Base-by-base conservation (phyloP, 495 filamentous ascomycete genomes). In the Xylaria nigripes region DNA sequence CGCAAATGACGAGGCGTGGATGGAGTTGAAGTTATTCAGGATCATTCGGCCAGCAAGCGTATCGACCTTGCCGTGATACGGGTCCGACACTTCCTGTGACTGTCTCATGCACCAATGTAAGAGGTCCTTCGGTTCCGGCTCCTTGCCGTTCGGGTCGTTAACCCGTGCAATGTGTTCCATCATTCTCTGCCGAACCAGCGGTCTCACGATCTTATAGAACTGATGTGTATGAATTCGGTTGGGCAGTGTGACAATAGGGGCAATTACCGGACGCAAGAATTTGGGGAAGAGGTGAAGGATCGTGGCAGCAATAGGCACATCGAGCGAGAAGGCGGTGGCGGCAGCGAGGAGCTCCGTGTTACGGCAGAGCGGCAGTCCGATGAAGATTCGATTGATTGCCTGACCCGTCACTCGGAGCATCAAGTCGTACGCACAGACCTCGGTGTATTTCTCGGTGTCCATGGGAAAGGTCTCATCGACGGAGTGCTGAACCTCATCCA, bases 1-100 rank as follows among this genome's bases (percentile, higher is more conserved):
- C 1, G 70, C 66, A 32, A 77, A 70, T 24, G 69, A 70, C 13
- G 74, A 71, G 0, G 79, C 78, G 58, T 79, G 76, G 36, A 79
- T 77, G 0, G 75, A 63, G 2, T 67, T 73, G 43, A 81, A 76
- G 48, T 73, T 76, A n/a, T 78, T 53, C 2, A 71, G 36, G 23
- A 71, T 56, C n/a, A 73, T 54, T 7, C 67, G 64, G 27, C 52
- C 59, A 2, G 63, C 60, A 15, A 73, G 59, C 22, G 66, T 66
- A 10, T 50, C 32, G 0, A 53, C 45, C 40, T 53, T 51, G 51
- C 58, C 65, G 23, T 60, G 45, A 51, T 59, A 61, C 3, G 69
- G 61, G 29, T 69, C 63, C 44, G 62, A 61, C 2, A 16, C 55
- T 1, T 41, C 55, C 50, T 63, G 67, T 43, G 62, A 67, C 43